Evolutionary conservation across 768 basidiomycete genomes (phyloP).

Genomic region (Austroboletus festivus): DNA sequence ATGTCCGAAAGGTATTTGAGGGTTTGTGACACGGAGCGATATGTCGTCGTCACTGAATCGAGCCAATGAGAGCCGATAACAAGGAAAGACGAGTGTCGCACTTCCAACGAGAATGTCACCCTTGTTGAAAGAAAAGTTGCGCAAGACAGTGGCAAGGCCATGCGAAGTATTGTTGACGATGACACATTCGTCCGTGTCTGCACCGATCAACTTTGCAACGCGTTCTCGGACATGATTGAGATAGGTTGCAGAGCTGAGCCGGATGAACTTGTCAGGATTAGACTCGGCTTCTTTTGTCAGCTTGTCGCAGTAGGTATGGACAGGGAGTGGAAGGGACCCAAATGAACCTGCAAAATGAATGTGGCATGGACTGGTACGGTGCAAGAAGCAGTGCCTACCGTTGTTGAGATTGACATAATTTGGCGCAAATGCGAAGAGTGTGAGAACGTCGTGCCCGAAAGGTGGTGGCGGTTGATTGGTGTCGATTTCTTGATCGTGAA

Average conservation of each 20-base stretch:
- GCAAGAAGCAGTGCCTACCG: too few relatives aligned
- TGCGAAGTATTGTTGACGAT: slow-evolving; percentile 34
- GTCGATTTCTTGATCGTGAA: too few relatives aligned
- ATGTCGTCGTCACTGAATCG: slow-evolving; percentile 53
- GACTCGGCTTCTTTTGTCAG: slow-evolving; percentile 43
- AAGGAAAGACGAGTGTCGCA: slow-evolving; percentile 3
- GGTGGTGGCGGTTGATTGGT: too few relatives aligned
- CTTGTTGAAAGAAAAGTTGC: slow-evolving; percentile 53
- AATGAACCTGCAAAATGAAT: slow-evolving; percentile 48
- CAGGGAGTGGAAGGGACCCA: slow-evolving; percentile 54
- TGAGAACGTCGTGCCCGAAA: too few relatives aligned
- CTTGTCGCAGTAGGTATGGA: slow-evolving; percentile 43
- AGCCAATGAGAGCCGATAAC: background rate
- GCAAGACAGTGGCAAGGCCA: slow-evolving; percentile 58
- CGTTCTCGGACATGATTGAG: slow-evolving; percentile 41
- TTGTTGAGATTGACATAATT: too few relatives aligned
- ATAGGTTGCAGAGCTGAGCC: slow-evolving; percentile 33
- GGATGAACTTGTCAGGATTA: slow-evolving; percentile 57
- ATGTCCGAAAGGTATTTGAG: slow-evolving; percentile 54
- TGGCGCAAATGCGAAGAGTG: too few relatives aligned
- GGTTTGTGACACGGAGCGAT: slow-evolving; percentile 50
- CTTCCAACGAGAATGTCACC: slow-evolving; percentile 60
- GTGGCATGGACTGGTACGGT: too few relatives aligned
- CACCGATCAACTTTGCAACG: slow-evolving; percentile 49
- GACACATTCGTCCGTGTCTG: slow-evolving; percentile 56